Conservation (phyloP, 345 rosid genomes). For the Eucalyptus melliodora region DNA sequence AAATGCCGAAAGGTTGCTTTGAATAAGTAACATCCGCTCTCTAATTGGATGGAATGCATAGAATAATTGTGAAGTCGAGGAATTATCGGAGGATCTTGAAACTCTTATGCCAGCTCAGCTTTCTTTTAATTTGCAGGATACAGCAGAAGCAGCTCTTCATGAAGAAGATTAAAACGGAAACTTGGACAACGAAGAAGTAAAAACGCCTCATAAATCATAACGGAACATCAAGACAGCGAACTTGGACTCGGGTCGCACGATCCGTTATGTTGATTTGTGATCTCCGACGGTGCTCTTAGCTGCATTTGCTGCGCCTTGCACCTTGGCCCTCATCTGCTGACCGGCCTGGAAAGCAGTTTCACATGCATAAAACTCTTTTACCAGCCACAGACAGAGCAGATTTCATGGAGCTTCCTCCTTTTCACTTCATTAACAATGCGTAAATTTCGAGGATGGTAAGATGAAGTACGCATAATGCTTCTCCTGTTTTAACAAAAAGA, state of each 20-base stretch:
- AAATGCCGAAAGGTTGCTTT: not conserved
- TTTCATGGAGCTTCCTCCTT: not conserved
- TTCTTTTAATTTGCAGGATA: not conserved
- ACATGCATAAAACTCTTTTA: not conserved
- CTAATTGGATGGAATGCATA: not conserved
- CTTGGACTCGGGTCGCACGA: no score
- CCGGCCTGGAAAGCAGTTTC: slow-evolving; percentile 4
- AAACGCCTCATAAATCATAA: not conserved
- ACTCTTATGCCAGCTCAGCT: not conserved
- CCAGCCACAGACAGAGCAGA: not conserved
- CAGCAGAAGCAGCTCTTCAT: not conserved
- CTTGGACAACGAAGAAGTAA: not conserved
- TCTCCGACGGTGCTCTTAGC: not conserved
- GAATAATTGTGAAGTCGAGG: not conserved
- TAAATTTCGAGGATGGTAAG: not conserved
- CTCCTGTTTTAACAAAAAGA: not conserved
- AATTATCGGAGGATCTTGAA: no score
- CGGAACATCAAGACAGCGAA: not conserved
- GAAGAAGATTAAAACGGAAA: not conserved
- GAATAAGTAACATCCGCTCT: not conserved
- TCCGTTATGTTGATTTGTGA: not conserved
- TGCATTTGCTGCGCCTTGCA: slow-evolving; percentile 3
- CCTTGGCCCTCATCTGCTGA: slow-evolving; percentile 11
- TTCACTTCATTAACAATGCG: not conserved
- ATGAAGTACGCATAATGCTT: not conserved